Conservation (phyloP, 495 filamentous ascomycete genomes). For the Haplographium delicatum region DNA sequence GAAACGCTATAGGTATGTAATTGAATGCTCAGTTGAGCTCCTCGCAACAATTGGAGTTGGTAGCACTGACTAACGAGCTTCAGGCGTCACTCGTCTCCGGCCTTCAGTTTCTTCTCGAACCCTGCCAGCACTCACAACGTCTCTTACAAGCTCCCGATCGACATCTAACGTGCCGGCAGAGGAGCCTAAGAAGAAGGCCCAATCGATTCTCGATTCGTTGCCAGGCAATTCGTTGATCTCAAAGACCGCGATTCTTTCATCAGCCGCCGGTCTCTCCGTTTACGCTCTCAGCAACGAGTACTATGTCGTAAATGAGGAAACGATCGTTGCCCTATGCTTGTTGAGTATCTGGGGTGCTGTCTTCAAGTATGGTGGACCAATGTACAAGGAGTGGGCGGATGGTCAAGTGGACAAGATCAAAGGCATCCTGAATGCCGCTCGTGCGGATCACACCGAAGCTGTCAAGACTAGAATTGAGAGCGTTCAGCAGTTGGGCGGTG, state of each 20-base stretch:
- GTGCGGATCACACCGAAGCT: constrained; percentile 89
- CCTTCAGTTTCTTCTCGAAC: constrained; percentile 61
- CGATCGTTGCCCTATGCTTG: constrained; percentile 82
- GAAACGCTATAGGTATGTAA: constrained; percentile 81
- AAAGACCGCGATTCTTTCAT: constrained; percentile 95
- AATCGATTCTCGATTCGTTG: constrained; percentile 87
- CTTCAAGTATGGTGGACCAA: constrained; percentile 85
- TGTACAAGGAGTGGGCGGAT: constrained; percentile 90
- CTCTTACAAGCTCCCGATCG: constrained; percentile 51
- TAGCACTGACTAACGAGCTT: constrained; percentile 25
- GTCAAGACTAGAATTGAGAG: constrained; percentile 89
- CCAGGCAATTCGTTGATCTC: constrained; percentile 80
- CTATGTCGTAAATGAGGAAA: constrained; percentile 98
- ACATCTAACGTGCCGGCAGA: constrained; percentile 72
- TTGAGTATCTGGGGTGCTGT: constrained; percentile 84
- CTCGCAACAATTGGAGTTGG: constrained; percentile 18
- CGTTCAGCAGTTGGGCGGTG: constrained; percentile 85
- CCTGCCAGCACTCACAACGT: constrained; percentile 63
- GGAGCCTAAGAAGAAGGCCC: constrained; percentile 89
- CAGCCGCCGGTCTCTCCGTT: constrained; percentile 80
- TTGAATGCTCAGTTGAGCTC: constrained; percentile 9
- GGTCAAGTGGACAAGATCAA: constrained; percentile 81
- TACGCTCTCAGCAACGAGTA: constrained; percentile 99
- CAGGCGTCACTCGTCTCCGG: constrained; percentile 88
- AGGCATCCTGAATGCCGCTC: constrained; percentile 85